Base-by-base conservation (phyloP, 192 early-diverging fungal genomes). In the Phlyctochytrium arcticum region DNA sequence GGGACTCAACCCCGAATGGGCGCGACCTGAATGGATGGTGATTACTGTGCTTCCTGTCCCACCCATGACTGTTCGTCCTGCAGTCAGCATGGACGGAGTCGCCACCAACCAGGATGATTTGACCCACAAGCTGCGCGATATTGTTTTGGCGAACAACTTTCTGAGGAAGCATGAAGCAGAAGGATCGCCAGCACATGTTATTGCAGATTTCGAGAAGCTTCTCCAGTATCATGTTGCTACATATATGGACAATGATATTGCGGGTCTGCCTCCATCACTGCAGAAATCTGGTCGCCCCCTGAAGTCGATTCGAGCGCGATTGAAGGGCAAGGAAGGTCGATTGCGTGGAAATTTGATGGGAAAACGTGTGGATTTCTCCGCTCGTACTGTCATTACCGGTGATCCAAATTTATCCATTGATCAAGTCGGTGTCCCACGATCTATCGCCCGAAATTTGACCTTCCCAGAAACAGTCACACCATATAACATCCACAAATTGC, bases 331-430 rank as follows among this genome's bases (percentile, higher is more conserved):
- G 75, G 97, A 99, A 75, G 97, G 95, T 48, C 90, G 97, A 70
- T 78, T 99, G 59, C 93, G 97, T 79, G 94, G 94, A 55, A 99
- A 99, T 74, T 78, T 99, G 77, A 99, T 99, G 97, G 97, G 97
- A 54, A 99, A 99, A 75, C 92, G 97, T 78, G 95, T 99, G 2
- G 97, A 98, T 75, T 99, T 98, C 75, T 96, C 94, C 29, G 95
- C 97, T 0, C 91, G 96, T 78, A 99, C 95, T 4, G 96, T 99
- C 48, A 97, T 99, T 75, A 99, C 96, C 6, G 96, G 96, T 59
- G 96, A 99, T 69, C 95, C 96, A 21, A 96, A 96, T 71, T 77
- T 99, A 37, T 89, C 88, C n/a, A 89, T 99, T 37, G 96, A 99
- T 75, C 88, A 99, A 75, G 96, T 99, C 44, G 96, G 96, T 37